Evolutionary conservation across 768 basidiomycete species (phyloP), one percentile per base, ranked within the genome.

Genomic region (Termitomyces sp.): DNA sequence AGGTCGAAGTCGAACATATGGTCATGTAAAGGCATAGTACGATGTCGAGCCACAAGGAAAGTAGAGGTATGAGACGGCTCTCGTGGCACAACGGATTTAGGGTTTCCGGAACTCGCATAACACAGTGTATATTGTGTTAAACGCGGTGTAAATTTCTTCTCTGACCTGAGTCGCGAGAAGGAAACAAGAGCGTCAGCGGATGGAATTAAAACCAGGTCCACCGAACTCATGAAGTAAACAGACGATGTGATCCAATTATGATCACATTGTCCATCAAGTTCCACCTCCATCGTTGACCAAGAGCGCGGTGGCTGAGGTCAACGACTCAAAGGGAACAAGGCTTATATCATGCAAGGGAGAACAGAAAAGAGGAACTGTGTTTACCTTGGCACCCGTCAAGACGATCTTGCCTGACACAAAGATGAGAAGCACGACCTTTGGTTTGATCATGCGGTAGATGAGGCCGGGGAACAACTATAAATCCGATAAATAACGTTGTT

Each of bases 321-420:
- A 59, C 51, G 50, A 52, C 51, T 50, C 52, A 35, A 54, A 26
- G 35, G 26, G 46, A 50, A 61, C 65, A 57, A 62, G 63, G 61
- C 59, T 59, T 43, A 53, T 64, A 59, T 58, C 53, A 63, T 28
- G 64, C 69, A 59, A 53, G 32, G 54, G 51, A 58, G 56, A 59
- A 57, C 50, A 68, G 59, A 65, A 59, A 64, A 65, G 65, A 52
- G 67, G n/a, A 43, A 41, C n/a, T 7, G n/a, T 61, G 67, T 73
- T 82, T 76, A 95, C 97, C 89, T 99, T 99, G 35, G 97, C 97
- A 72, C 97, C 97, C 30, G 97, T 98, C 71, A 99, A 77, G 58
- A 99, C 97, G 67, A 98, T 98, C 81, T 98, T 99, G 35, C 97
- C 97, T 28, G 95, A 98, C 13, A 98, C 97, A 76, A 99, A 99